Conservation (phyloP, 441 rosid genomes). For the Manihot esculenta region DNA sequence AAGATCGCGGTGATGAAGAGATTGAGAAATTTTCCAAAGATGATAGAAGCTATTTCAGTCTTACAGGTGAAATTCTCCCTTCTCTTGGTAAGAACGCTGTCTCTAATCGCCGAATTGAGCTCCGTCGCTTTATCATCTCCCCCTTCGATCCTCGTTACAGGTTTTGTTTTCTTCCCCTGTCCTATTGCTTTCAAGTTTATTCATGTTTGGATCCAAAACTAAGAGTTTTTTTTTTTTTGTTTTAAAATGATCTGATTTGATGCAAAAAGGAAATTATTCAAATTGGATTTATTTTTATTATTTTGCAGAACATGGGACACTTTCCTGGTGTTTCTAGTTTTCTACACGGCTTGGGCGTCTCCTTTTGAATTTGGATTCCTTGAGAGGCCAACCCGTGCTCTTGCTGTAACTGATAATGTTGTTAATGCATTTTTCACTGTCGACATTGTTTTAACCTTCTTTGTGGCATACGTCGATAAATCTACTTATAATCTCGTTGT, state of each 20-base stretch:
- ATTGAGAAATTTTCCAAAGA: constrained; percentile 31
- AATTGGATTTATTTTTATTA: neutral
- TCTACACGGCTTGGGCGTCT: constrained; percentile 89
- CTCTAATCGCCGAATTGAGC: constrained; percentile 36
- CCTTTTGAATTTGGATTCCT: constrained; percentile 85
- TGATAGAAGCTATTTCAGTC: constrained; percentile 50
- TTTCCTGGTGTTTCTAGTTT: constrained; percentile 66
- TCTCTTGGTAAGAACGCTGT: constrained; percentile 62
- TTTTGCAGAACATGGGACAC: constrained; percentile 66
- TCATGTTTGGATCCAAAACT: too few relatives aligned
- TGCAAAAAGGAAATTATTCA: too few relatives aligned
- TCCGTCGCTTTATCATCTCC: constrained; percentile 58
- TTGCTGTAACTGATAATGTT: constrained; percentile 55
- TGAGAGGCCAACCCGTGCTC: constrained; percentile 38
- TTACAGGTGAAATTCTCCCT: constrained; percentile 63
- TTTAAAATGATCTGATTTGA: too few relatives aligned
- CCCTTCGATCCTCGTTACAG: constrained; percentile 71
- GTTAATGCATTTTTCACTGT: constrained; percentile 64
- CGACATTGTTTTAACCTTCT: constrained; percentile 78
- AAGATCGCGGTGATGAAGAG: constrained; percentile 11
- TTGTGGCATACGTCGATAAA: constrained; percentile 79
- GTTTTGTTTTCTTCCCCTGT: constrained; percentile 23
- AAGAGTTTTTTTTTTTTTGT: too few relatives aligned
- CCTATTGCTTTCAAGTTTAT: neutral
- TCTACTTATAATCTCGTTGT: constrained; percentile 62